Conservation (phyloP, 495 filamentous ascomycete species). For the Podospora tetraspora region DNA sequence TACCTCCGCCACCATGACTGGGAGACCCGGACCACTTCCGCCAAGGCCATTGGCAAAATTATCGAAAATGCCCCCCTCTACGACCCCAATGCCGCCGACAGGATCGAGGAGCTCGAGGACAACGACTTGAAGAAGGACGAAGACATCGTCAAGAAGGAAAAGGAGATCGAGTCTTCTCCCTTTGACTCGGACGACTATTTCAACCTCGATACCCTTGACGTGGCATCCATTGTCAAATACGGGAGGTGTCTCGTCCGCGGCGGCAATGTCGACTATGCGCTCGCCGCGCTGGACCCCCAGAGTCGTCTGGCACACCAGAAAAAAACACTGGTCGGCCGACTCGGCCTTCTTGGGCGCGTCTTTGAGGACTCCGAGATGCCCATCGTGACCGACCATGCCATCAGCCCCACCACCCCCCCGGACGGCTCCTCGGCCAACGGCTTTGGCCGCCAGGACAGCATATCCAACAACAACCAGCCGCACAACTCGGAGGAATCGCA, state of each 20-base stretch:
- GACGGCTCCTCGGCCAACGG: slow-evolving; percentile 41
- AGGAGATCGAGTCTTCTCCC: slow-evolving; percentile 15
- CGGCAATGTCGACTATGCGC: slow-evolving; percentile 72
- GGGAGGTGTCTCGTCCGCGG: slow-evolving; percentile 79
- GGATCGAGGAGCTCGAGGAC: slow-evolving; percentile 31
- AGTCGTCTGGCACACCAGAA: slow-evolving; percentile 79
- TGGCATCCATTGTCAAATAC: slow-evolving; percentile 69
- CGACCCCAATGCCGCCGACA: slow-evolving; percentile 71
- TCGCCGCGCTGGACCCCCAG: slow-evolving; percentile 76
- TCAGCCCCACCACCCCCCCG: slow-evolving; percentile 38
- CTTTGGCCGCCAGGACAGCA: slow-evolving; percentile 32
- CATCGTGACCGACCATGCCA: slow-evolving; percentile 34
- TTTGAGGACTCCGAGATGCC: slow-evolving; percentile 81
- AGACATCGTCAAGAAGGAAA: slow-evolving; percentile 44
- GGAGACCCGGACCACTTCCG: slow-evolving; percentile 88
- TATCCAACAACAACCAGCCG: slow-evolving; percentile 22
- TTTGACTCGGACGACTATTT: slow-evolving; percentile 54
- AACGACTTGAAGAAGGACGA: slow-evolving; percentile 46
- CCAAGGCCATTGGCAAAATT: slow-evolving; percentile 89
- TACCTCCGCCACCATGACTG: slow-evolving; percentile 89
- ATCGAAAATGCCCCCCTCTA: slow-evolving; percentile 81
- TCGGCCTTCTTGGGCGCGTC: slow-evolving; percentile 73
- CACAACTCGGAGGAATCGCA: slow-evolving; percentile 58
- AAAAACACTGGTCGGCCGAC: slow-evolving; percentile 72
- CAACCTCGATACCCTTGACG: slow-evolving; percentile 67